Evolutionary conservation across 441 rosid genomes (phyloP), one percentile per base, ranked within the genome.

Genomic region (Metrosideros polymorpha): DNA sequence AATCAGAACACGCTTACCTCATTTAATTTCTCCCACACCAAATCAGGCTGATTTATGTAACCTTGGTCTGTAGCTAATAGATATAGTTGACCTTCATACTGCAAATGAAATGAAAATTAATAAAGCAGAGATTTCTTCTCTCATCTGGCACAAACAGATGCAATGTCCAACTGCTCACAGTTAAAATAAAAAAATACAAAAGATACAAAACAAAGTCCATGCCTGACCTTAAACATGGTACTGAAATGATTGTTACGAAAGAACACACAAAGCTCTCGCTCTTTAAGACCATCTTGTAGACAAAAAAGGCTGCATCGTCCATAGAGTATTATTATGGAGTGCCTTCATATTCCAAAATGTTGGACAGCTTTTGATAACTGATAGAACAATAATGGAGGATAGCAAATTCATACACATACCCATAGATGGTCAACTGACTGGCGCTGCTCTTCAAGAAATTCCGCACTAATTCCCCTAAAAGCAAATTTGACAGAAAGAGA

Each of bases 21-120:
- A 87, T 94, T 95, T 47, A 98, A 91, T 90, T 97, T 97, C 91
- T 98, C 99, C 99, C 99, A 98, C 53, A 98, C 99, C 91, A 98
- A 88, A 91, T 97, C 98, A 45, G 96, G 96, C 90, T 98, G 98
- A 90, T 94, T 95, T 85, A 98, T 87, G 89, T 96, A 97, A 86
- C 99, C 99, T 91, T 97, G 99, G 92, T 98, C 99, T n/a, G 99
- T 97, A 71, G 98, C 99, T 93, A 97, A 90, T 86, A 98, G 99
- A 91, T 98, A 98, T n/a, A 98, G 99, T 86, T 98, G 94, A 84
- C 98, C 95, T 87, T 97, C 94, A 88, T 93, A 98, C 99, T 96
- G 96, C 92, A 93, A 89, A 90, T 35, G 56, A 87, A 82, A 56
- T 14, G 45, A 86, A 76, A 86, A 59, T 83, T 59, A n/a, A 54